Base-by-base conservation (phyloP, 768 basidiomycete species). In the Russula foetens region DNA sequence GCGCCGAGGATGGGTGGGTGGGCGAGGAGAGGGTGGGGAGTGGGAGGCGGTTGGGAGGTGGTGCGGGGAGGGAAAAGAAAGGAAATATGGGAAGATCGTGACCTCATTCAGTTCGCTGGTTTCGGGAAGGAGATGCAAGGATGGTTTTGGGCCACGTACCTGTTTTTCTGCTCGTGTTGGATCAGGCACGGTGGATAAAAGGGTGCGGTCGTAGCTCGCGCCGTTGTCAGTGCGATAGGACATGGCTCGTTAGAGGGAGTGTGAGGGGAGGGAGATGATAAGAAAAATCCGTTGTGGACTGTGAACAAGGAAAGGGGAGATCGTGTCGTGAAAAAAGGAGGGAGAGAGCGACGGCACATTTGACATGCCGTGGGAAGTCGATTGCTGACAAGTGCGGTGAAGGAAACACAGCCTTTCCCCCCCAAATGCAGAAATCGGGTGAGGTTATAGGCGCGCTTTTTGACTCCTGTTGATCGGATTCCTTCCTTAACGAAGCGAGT, bases 91-190 rank as follows among this genome's bases (percentile, higher is more conserved):
- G 7, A n/a, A 12, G 8, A 44, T 2, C 15, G 19, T 0, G 26
- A 14, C 1, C 17, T 17, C 21, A 4, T 7, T 50, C 38, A 28
- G 46, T 23, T 19, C 21, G 3, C 11, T 21, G 15, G 33, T 39
- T 47, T 8, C 29, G 38, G 48, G 33, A 7, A 19, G 8, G 29
- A 23, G 23, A 11, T 4, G 26, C 41, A 9, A 33, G 31, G 19
- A 31, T 23, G 7, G 8, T 29, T 38, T n/a, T n/a, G n/a, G n/a
- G 17, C n/a, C 14, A 50, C 59, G 56, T 51, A 70, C 72, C 66
- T 72, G 72, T 58, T 66, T 72, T 64, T 70, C 71, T 23, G 66
- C 70, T 21, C 69, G 68, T 48, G 71, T 69, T 1, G 67, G 67
- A 44, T 43, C 68, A 38, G 72, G 72, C 56, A 71, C 71, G 39